A percentile compares a stretch with the other conserved stretches of the same genome.
These are phyloP conservation scores for Vachellia collinsii DNA, from an alignment of 306 rosid genomes.

Conservation along the genomic window DNA sequence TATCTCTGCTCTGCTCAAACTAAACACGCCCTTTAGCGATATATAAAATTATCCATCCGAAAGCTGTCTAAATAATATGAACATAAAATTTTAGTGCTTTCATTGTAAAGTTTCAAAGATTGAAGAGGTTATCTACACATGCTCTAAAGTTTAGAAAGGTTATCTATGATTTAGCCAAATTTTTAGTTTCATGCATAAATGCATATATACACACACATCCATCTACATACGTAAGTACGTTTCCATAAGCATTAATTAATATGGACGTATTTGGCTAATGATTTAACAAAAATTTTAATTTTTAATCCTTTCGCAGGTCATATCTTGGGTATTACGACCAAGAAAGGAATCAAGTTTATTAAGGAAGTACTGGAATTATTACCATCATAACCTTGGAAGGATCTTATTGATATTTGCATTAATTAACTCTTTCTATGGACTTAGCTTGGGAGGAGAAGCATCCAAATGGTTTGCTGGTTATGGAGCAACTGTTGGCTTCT, in stretches of 20 bases:
- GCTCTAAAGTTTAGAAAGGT: too few relatives aligned
- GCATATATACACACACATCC: too few relatives aligned
- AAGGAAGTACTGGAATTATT: conserved; percentile 43
- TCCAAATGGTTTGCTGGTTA: conserved; percentile 39
- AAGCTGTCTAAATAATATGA: too few relatives aligned
- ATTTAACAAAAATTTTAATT: not conserved
- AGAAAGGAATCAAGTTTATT: not conserved
- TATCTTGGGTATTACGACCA: not conserved
- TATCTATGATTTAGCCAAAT: too few relatives aligned
- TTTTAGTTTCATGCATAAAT: too few relatives aligned
- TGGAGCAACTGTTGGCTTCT: conserved; percentile 27
- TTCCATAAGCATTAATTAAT: not conserved
- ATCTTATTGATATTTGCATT: conserved; percentile 35
- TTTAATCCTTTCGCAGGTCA: not conserved
- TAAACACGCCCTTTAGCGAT: too few relatives aligned
- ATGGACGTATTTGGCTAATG: not conserved
- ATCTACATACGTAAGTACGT: too few relatives aligned
- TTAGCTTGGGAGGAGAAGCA: conserved; percentile 38
- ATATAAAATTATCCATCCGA: too few relatives aligned
- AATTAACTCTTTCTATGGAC: conserved; percentile 35
- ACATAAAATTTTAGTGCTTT: too few relatives aligned
- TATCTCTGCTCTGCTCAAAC: too few relatives aligned
- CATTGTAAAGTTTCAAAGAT: too few relatives aligned
- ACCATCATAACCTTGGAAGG: conserved; percentile 44
- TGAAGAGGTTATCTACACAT: too few relatives aligned